Evolutionary conservation across 305 asterid species (phyloP).

Genomic region (Rubia peregrina): DNA sequence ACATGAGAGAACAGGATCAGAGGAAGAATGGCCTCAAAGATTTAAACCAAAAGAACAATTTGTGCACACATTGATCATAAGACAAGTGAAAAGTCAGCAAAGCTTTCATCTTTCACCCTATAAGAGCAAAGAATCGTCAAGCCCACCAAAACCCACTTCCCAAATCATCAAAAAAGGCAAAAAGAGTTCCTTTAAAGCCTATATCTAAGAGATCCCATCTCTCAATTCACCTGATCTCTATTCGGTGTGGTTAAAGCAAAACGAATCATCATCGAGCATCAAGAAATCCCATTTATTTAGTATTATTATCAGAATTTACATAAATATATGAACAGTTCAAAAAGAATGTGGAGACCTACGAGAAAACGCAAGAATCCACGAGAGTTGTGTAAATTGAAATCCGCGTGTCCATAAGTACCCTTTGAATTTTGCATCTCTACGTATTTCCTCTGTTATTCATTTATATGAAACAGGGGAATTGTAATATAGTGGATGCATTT

Average conservation of each 20-base stretch:
- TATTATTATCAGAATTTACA: too few species aligned
- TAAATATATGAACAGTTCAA: neutral
- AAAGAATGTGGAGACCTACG: constrained; percentile 39
- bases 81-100: neutral
- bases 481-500: constrained; percentile 32
- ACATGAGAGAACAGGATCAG: constrained; percentile 15
- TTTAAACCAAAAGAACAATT: constrained; percentile 12
- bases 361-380: constrained; percentile 54
- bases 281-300: neutral
- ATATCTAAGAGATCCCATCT: constrained; percentile 11
- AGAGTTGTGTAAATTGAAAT: constrained; percentile 18
- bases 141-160: constrained; percentile 3
- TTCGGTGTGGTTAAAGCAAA: constrained; percentile 37
- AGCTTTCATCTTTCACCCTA: constrained; percentile 19
- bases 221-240: constrained; percentile 8
- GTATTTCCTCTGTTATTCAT: constrained; percentile 28
- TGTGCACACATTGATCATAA: neutral
- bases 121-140: constrained; percentile 21
- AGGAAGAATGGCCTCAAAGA: constrained; percentile 3
- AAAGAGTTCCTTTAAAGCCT: constrained; percentile 4
- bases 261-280: constrained; percentile 27
- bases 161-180: constrained; percentile 7
- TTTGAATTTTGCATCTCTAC: constrained; percentile 39
- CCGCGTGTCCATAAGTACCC: constrained; percentile 56
- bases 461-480: constrained; percentile 28